Base-by-base conservation (phyloP, 345 rosid genomes). In the Citrus mangshanensis region DNA sequence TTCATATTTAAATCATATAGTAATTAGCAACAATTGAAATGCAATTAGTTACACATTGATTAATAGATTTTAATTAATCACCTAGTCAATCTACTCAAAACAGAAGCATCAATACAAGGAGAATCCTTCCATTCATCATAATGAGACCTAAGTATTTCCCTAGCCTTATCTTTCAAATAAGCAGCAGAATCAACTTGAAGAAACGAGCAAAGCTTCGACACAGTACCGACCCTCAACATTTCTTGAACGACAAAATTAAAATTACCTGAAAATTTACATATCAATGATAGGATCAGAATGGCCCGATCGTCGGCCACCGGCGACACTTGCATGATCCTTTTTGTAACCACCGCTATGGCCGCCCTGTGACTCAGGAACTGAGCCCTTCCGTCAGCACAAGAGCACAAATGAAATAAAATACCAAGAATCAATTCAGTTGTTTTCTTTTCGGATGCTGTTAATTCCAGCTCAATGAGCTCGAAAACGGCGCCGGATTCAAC, bases 391-490 rank as follows among this genome's bases (percentile, higher is more conserved):
- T 91, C 86, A 0, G 97, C 94, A 16, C 89, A 84, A 27, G 87
- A 91, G 79, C 98, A 95, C 24, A 95, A 59, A 55, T 87, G 85
- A 75, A 80, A 82, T 64, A 95, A 34, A n/a, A 88, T 76, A 8
- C 93, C 90, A 9, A 92, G 65, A 58, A 81, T 82, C 9, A 89
- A 84, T 81, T 95, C 93, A 0, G 98, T 91, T 5, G 85, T 92
- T 81, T 74, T 82, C 72, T 51, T 86, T 18, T 83, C 88, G 0
- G 83, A 75, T 2, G 82, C 67, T 37, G 76, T 76, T 68, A 91
- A 68, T 82, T 93, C 98, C 10, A 95, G 82, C 73, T 93, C 98
- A 13, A 95, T 74, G n/a, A 93, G 93, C 77, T 84, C 84, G 12
- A 82, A 84, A 46, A 89, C 84, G 0, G 90, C 97, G 0, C 94